phyloP scores from a whole-genome alignment of 2,329 filamentous ascomycete genomes.

The Aspergillus intermedius region DNA sequence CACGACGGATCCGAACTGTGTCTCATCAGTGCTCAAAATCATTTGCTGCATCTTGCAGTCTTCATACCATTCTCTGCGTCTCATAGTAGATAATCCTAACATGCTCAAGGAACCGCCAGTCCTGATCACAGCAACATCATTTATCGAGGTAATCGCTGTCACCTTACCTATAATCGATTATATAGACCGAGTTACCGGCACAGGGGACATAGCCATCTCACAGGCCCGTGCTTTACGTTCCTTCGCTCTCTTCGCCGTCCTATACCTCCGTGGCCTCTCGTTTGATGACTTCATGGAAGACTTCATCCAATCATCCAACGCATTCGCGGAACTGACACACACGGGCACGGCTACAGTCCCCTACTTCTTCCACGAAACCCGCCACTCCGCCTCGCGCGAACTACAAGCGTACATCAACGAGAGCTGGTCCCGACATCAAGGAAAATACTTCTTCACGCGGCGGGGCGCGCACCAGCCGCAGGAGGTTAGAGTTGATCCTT shows the following conservation, averaged over 20 bases:
- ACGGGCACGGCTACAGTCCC: conserved; percentile 2
- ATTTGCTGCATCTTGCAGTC: conserved; percentile 35
- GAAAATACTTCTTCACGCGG: conserved; percentile 41
- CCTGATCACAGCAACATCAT: conserved; percentile 32
- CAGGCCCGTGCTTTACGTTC: conserved; percentile 36
- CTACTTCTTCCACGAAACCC: conserved; percentile 18
- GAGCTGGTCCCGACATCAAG: conserved; percentile 43
- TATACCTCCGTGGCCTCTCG: conserved; percentile 18
- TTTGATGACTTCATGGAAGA: conserved; percentile 3
- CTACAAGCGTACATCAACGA: conserved; percentile 38
- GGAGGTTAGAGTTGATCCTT: conserved; percentile 37
- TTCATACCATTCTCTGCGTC: conserved; percentile 30
- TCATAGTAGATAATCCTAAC: conserved; percentile 26
- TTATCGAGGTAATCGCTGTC: conserved; percentile 37
- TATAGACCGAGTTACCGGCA: conserved; percentile 32
- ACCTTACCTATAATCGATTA: conserved; percentile 43
- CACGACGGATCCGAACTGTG: conserved; percentile 32
- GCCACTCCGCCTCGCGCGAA: conserved; percentile 34
- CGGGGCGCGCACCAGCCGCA: conserved; percentile 39
- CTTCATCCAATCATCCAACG: background rate
- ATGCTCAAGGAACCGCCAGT: conserved; percentile 34
- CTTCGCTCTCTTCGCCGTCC: conserved; percentile 30
- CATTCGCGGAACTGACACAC: background rate
- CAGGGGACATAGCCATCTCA: conserved; percentile 17
- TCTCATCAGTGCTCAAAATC: conserved; percentile 30